These are phyloP conservation scores for Amphichorda felina DNA, from an alignment of 2,329 filamentous ascomycete species.

Conservation along the genomic window DNA sequence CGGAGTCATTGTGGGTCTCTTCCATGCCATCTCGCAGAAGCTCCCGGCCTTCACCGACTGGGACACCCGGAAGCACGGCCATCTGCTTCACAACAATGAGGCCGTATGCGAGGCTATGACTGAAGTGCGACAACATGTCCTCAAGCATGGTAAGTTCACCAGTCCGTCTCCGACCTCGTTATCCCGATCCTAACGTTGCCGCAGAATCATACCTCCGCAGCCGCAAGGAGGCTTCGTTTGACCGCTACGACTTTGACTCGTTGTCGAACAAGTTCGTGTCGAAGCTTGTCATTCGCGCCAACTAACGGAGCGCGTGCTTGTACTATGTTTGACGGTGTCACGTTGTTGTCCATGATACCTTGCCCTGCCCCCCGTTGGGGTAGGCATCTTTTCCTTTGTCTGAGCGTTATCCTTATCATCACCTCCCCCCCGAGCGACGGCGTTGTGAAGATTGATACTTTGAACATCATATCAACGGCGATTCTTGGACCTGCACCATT, in stretches of 20 bases:
- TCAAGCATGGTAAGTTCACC: slow-evolving; percentile 71
- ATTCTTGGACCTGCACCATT: not conserved
- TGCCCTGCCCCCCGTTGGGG: not conserved
- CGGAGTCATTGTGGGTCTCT: slow-evolving; percentile 89
- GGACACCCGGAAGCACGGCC: slow-evolving; percentile 85
- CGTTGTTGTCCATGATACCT: slow-evolving; percentile 4
- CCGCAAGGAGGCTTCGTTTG: slow-evolving; percentile 70
- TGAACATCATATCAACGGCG: not conserved
- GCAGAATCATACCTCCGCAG: slow-evolving; percentile 78
- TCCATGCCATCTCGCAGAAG: slow-evolving; percentile 97
- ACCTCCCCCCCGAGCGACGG: slow-evolving; percentile 1
- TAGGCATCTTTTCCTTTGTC: slow-evolving; percentile 12
- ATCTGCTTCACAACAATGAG: slow-evolving; percentile 79
- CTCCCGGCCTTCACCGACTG: slow-evolving; percentile 86
- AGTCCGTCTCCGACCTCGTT: not conserved
- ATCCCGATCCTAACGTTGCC: slow-evolving; percentile 9
- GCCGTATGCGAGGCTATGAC: slow-evolving; percentile 95
- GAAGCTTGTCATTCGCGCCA: slow-evolving; percentile 90
- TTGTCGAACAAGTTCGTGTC: slow-evolving; percentile 96
- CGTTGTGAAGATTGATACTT: slow-evolving; percentile 1
- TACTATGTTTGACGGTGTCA: not conserved
- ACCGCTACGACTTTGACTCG: slow-evolving; percentile 86
- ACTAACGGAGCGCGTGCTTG: slow-evolving; percentile 35
- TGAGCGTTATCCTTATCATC: slow-evolving; percentile 8
- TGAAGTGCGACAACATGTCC: slow-evolving; percentile 84